Conservation (phyloP, 495 filamentous ascomycete genomes). For the Pseudevernia furfuracea region DNA sequence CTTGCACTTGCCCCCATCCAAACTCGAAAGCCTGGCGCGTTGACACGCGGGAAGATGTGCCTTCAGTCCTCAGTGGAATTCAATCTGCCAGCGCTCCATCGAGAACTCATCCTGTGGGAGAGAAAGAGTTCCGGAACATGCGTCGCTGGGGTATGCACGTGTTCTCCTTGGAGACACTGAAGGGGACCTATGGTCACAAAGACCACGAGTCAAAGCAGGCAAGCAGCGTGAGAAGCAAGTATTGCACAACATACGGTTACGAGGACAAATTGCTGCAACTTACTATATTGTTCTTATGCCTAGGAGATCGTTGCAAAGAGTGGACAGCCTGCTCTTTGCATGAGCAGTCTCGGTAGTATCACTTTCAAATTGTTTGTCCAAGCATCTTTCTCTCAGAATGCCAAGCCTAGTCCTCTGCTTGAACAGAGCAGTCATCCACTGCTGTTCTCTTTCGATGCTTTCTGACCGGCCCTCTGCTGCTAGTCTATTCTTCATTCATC, state of each 20-base stretch:
- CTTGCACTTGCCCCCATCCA: conserved; percentile 59
- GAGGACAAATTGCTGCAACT: neutral
- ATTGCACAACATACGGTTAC: neutral
- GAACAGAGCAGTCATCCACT: neutral
- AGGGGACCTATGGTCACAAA: neutral
- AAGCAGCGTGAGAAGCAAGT: neutral
- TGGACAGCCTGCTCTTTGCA: neutral
- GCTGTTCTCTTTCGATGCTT: neutral
- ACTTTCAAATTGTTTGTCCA: neutral
- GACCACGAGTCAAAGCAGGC: neutral
- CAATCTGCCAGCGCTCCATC: conserved; percentile 74
- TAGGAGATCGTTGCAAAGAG: neutral
- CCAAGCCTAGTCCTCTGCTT: neutral
- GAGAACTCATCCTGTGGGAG: conserved; percentile 45
- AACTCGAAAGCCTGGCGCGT: conserved; percentile 37
- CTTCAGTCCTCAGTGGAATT: conserved; percentile 54
- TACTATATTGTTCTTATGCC: neutral
- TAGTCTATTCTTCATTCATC: neutral
- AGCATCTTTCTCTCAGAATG: neutral
- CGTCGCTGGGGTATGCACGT: conserved; percentile 50
- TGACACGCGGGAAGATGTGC: conserved; percentile 48
- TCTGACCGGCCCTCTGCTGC: neutral
- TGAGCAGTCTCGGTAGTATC: neutral
- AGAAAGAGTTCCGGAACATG: conserved; percentile 52
- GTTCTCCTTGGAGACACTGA: neutral